A percentile compares a stretch with the other conserved stretches of the same genome.
Evolutionary conservation across 2,329 filamentous ascomycete species (phyloP).

Genomic region (Trichoderma breve): DNA sequence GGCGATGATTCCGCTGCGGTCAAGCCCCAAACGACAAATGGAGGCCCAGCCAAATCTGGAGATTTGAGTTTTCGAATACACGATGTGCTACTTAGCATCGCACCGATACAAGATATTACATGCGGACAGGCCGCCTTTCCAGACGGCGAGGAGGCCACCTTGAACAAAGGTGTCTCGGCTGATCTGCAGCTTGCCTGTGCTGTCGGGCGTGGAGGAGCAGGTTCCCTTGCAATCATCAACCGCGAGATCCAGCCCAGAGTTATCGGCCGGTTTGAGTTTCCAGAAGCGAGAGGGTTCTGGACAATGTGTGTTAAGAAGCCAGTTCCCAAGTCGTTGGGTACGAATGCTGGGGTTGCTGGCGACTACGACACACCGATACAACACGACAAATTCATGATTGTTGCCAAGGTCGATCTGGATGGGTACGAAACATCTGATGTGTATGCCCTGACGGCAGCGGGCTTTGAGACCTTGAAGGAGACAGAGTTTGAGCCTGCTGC

Average conservation of each 20-base stretch:
- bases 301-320: constrained; percentile 70
- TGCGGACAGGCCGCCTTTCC: constrained; percentile 57
- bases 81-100: constrained; percentile 74
- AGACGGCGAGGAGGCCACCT: constrained; percentile 45
- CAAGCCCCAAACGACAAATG: constrained; percentile 45
- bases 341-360: constrained; percentile 48
- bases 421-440: constrained; percentile 76
- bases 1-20: constrained; percentile 63
- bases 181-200: constrained; percentile 60
- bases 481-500: constrained; percentile 91
- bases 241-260: constrained; percentile 72
- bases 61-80: constrained; percentile 73
- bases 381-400: constrained; percentile 78
- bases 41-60: constrained; percentile 49
- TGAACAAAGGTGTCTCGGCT: constrained; percentile 47
- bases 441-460: constrained; percentile 69
- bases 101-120: constrained; percentile 73
- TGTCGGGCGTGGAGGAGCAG: constrained; percentile 63
- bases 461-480: constrained; percentile 71
- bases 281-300: constrained; percentile 76
- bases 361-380: constrained; percentile 60
- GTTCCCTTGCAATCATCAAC: constrained; percentile 73
- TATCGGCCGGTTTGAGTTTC: constrained; percentile 67
- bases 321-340: constrained; percentile 57
- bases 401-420: constrained; percentile 67